A percentile compares a stretch with the other conserved stretches of the same genome.
phyloP scores from a whole-genome alignment of 148 eudicot genomes.

The Silene conica region DNA sequence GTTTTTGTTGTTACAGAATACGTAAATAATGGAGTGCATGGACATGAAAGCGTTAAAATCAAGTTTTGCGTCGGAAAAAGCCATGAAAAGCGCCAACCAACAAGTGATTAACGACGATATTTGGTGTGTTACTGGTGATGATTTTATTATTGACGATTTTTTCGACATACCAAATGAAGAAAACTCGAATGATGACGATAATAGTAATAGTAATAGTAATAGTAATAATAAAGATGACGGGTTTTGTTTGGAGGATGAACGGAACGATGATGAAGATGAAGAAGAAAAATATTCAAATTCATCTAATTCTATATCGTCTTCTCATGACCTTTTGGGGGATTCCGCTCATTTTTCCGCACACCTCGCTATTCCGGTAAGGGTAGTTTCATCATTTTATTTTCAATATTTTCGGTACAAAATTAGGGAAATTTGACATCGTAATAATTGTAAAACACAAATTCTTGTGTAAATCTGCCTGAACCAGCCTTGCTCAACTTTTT shows the following conservation, averaged over 20 bases:
- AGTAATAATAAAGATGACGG: not conserved
- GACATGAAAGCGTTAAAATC: conserved; percentile 71
- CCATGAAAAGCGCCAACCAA: conserved; percentile 31
- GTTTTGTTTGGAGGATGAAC: conserved; percentile 13
- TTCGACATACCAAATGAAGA: conserved; percentile 62
- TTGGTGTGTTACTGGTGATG: conserved; percentile 41
- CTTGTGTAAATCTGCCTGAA: no score
- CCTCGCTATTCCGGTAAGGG: conserved; percentile 61
- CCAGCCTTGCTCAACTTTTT: no score
- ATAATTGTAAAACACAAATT: not conserved
- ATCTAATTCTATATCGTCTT: conserved; percentile 35
- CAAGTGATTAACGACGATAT: conserved; percentile 39
- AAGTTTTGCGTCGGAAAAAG: conserved; percentile 46
- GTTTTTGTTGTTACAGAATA: not conserved
- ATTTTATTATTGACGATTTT: conserved; percentile 68
- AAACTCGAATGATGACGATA: conserved; percentile 16
- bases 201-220: not conserved
- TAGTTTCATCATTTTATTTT: conserved; percentile 13
- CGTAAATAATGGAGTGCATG: conserved; percentile 53
- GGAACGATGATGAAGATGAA: conserved; percentile 29
- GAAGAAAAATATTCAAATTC: conserved; percentile 37
- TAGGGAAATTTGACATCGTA: not conserved
- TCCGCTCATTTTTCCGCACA: conserved; percentile 30
- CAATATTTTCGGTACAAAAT: no score
- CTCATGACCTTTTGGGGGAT: conserved; percentile 38